A percentile compares a stretch with the other conserved stretches of the same genome.
These are phyloP conservation scores for Phoma sp. DNA, from an alignment of 2,329 filamentous ascomycete species.

Conservation along the genomic window DNA sequence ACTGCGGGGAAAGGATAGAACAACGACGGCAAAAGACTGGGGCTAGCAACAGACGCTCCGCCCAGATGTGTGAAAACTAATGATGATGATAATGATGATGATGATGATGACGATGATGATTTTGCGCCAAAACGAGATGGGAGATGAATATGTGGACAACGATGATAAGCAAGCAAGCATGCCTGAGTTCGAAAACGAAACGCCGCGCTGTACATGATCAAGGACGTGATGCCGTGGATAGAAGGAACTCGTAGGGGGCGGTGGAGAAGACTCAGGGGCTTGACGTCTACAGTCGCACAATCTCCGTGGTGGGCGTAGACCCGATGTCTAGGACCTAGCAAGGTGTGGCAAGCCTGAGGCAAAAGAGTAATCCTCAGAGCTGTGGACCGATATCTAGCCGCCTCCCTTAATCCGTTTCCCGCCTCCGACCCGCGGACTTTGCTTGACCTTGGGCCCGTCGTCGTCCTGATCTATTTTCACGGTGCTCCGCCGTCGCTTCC, in stretches of 20 bases:
- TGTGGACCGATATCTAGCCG: conserved; percentile 19
- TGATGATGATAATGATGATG: too few species aligned
- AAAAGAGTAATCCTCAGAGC: background rate
- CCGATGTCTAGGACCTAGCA: background rate
- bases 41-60: background rate
- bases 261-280: background rate
- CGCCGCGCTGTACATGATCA: conserved; percentile 18
- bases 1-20: background rate
- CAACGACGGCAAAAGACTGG: background rate
- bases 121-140: conserved; percentile 8
- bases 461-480: conserved; percentile 66
- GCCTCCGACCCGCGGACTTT: conserved; percentile 53
- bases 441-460: conserved; percentile 52
- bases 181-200: conserved; percentile 1
- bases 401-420: conserved; percentile 45
- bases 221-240: conserved; percentile 1
- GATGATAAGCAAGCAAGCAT: conserved; percentile 3
- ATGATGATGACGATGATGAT: background rate
- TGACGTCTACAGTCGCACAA: background rate
- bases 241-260: background rate
- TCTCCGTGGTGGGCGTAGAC: background rate
- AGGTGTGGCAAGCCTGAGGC: background rate
- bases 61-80: too few species aligned
- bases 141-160: background rate
- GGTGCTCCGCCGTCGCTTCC: conserved; percentile 65